These are phyloP conservation scores for Mortierella antarctica DNA, from an alignment of 192 early-diverging fungal genomes.

Conservation along the genomic window DNA sequence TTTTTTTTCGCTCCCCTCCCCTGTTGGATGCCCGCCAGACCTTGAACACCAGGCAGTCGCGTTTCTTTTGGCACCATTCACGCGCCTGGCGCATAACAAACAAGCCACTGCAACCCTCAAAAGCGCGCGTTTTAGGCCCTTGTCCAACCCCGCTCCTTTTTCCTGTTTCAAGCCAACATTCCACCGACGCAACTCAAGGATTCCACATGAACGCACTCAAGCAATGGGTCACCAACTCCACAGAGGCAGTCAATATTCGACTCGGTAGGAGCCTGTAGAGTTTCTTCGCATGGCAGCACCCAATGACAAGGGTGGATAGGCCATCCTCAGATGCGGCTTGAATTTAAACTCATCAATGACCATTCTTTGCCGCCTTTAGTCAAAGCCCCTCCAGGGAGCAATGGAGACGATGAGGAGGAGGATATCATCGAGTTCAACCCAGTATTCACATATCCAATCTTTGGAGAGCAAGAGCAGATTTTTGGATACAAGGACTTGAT, in stretches of 20 bases:
- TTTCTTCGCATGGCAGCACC: neutral
- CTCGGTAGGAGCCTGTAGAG: constrained; percentile 16
- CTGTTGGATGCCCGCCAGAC: too few relatives aligned
- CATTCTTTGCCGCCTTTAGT: neutral
- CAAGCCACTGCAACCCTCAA: too few relatives aligned
- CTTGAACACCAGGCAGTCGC: too few relatives aligned
- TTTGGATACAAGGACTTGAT: constrained; percentile 90
- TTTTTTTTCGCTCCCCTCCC: too few relatives aligned
- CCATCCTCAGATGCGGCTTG: neutral
- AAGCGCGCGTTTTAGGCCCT: too few relatives aligned
- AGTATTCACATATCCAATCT: constrained; percentile 88
- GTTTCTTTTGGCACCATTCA: too few relatives aligned
- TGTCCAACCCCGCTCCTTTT: neutral
- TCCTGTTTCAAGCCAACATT: neutral
- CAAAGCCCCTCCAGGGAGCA: constrained; percentile 17
- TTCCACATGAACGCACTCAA: constrained; percentile 39
- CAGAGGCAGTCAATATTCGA: constrained; percentile 50
- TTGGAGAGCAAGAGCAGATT: constrained; percentile 87
- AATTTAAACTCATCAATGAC: neutral
- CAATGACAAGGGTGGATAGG: neutral
- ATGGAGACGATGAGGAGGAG: constrained; percentile 52
- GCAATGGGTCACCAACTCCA: constrained; percentile 46
- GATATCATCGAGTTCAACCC: constrained; percentile 76
- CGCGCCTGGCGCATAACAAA: too few relatives aligned
- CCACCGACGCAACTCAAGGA: neutral